Evolutionary conservation across 2,329 filamentous ascomycete genomes (phyloP).

Genomic region (Fusarium sp.): DNA sequence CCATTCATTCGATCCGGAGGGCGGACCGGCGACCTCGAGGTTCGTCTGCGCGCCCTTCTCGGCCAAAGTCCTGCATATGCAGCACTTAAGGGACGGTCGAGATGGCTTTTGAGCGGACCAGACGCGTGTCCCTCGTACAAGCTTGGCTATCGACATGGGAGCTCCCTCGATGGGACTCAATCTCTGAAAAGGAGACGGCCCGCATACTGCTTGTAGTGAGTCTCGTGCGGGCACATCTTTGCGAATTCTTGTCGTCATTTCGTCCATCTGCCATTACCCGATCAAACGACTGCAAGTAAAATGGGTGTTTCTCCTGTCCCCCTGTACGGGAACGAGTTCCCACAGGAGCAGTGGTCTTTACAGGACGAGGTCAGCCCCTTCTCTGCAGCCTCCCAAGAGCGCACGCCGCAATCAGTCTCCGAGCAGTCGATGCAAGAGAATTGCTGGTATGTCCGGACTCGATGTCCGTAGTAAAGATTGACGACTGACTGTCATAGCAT

Average conservation of each 20-base stretch:
- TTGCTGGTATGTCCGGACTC: conserved; percentile 1
- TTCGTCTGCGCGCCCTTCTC: not conserved
- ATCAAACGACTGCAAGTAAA: not conserved
- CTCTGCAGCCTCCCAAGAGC: not conserved
- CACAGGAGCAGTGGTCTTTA: not conserved
- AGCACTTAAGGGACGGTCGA: not conserved
- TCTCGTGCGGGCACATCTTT: not conserved
- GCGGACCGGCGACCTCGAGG: not conserved
- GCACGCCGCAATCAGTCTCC: not conserved
- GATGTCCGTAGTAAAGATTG: not conserved
- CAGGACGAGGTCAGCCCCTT: not conserved
- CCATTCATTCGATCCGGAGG: not conserved
- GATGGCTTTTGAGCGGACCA: not conserved
- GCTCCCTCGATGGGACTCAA: not conserved
- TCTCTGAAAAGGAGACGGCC: not conserved
- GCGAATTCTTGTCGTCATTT: too few relatives aligned
- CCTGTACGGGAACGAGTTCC: not conserved
- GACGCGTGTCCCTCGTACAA: not conserved
- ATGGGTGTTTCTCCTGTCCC: not conserved
- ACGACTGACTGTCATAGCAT: not conserved
- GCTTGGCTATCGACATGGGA: not conserved
- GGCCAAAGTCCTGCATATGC: not conserved
- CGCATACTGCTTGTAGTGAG: not conserved
- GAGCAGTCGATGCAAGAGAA: not conserved
- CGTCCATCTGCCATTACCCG: not conserved